phyloP scores from a whole-genome alignment of 2,329 filamentous ascomycete species.

The Ceratocystis harringtonii region DNA sequence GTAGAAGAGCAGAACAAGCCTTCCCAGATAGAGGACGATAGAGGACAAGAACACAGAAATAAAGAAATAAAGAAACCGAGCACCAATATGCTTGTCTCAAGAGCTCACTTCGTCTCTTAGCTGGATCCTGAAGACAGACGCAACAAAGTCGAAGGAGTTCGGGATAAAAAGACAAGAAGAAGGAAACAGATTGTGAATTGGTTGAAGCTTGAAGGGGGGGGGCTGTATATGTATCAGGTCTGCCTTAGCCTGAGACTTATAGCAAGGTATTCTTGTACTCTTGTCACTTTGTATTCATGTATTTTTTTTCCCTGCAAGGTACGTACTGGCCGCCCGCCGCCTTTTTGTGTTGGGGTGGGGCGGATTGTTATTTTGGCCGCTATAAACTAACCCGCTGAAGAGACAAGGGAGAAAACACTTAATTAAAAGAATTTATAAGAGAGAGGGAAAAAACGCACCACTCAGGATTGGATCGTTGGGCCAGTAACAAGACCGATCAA shows the following conservation, averaged over 20 bases:
- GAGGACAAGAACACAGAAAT: not conserved
- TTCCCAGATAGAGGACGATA: not conserved
- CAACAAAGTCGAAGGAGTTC: not conserved
- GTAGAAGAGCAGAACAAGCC: too few relatives aligned
- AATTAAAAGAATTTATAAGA: not conserved
- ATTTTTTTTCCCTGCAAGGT: not conserved
- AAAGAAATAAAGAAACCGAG: not conserved
- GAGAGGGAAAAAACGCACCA: too few relatives aligned
- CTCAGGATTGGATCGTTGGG: too few relatives aligned
- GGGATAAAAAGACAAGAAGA: not conserved
- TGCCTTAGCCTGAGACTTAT: not conserved
- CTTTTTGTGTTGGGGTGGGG: conserved; percentile 9
- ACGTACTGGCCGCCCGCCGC: not conserved
- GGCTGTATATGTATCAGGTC: not conserved
- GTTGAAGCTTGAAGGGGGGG: not conserved
- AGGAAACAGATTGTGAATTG: not conserved
- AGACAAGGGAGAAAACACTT: too few relatives aligned
- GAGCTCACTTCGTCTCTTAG: too few relatives aligned
- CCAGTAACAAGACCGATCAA: too few relatives aligned
- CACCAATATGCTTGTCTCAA: too few relatives aligned
- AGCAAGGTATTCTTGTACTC: not conserved
- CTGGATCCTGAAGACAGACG: too few relatives aligned
- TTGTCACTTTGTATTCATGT: not conserved
- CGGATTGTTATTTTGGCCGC: conserved; percentile 1
- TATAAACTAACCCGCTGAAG: not conserved